Evolutionary conservation across 163 green algal species (phyloP), one percentile per base, ranked within the genome.

Genomic region (Scenedesmus sp.): DNA sequence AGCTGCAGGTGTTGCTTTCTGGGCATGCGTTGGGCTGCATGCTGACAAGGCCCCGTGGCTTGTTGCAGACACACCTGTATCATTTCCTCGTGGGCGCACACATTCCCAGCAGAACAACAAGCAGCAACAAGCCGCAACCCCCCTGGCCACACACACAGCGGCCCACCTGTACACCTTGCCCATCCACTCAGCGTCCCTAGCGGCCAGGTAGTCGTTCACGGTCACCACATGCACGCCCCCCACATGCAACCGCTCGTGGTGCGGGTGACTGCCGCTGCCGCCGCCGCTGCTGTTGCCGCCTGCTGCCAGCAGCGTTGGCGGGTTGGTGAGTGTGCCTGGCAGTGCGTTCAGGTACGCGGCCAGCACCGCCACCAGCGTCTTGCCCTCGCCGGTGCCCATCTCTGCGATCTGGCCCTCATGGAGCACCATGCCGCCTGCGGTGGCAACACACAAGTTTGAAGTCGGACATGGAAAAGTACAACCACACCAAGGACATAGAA

Each of bases 361-460:
- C 44, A 99, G 93, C 3, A 96, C 98, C 68, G 97, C 97, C 43
- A 99, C 97, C 53, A 99, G 94, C 6, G 98, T 99, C 92, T 99
- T 99, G 68, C 98, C 98, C 93, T 99, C 98, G 5, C 98, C 98
- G 1, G 98, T 99, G 30, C 81, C 51, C 98, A 99, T 99, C 94
- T 99, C 98, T 4, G 98, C 97, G 6, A 99, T 93, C 35, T 93
- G 89, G 0, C 98, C 97, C 13, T 97, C 94, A 46, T 98, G 96
- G 53, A 99, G 93, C 37, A 96, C 96, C 89, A 98, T 97, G 26
- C 97, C 98, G 46, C 98, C 98, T 92, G 65, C 37, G 53, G n/a
- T n/a, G n/a, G n/a, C n/a, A n/a, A n/a, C 37, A 83, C 18, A 20
- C 61, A 73, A 73, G 61, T n/a, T n/a, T n/a, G n/a, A n/a, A n/a